phyloP scores from a whole-genome alignment of 352 stramenopile genomes.

The Phytophthora hibernalis region DNA sequence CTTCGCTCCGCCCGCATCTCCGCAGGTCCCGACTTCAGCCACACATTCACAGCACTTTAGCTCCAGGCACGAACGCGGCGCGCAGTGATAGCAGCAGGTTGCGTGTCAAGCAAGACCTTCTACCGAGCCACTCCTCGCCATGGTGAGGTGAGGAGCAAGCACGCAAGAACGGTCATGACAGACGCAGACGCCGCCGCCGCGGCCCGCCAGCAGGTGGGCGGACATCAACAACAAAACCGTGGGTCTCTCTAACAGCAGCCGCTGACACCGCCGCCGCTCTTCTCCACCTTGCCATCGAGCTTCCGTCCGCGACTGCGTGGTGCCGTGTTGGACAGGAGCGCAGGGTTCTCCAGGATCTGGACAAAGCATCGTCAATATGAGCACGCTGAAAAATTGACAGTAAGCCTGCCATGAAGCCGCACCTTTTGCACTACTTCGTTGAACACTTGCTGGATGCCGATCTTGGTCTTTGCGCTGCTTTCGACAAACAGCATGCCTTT shows the following conservation, averaged over 20 bases:
- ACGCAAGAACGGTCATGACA: constrained; percentile 21
- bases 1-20: constrained; percentile 1
- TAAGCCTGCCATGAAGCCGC: background rate
- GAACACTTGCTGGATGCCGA: constrained; percentile 96
- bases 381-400: background rate
- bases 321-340: constrained; percentile 88
- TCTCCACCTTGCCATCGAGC: constrained; percentile 67
- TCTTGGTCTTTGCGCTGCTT: constrained; percentile 96
- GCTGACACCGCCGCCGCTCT: constrained; percentile 59
- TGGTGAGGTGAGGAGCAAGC: constrained; percentile 22
- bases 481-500: constrained; percentile 99
- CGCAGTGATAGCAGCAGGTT: constrained; percentile 6
- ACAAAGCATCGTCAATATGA: constrained; percentile 15
- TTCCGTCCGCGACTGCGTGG: constrained; percentile 69
- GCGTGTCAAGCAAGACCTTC: constrained; percentile 18
- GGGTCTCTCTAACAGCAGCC: constrained; percentile 57
- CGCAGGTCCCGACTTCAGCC: constrained; percentile 8
- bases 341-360: constrained; percentile 92
- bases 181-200: constrained; percentile 4
- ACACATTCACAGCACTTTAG: constrained; percentile 10
- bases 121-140: constrained; percentile 12
- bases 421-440: constrained; percentile 99
- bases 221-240: constrained; percentile 39
- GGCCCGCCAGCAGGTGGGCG: constrained; percentile 9
- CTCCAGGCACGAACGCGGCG: constrained; percentile 12